Evolutionary conservation across 805 yeast genomes (phyloP), one percentile per base, ranked within the genome.

Genomic region (Myxozyma vanderwaltii): DNA sequence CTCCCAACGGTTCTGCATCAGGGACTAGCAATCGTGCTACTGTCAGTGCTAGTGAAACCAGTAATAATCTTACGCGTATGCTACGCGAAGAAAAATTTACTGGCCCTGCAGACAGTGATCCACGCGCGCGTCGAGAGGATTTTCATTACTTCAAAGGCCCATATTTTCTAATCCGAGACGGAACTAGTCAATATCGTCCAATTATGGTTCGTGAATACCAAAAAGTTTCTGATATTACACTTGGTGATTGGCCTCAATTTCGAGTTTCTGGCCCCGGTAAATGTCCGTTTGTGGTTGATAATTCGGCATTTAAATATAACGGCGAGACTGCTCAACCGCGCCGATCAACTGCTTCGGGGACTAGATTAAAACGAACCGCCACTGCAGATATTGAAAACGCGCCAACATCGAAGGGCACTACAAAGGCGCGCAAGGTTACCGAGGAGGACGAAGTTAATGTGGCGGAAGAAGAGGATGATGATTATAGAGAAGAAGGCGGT

Each of bases 81-180:
- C 79, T 92, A 67, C 84, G 85, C 63, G 91, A 89, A 69, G 99
- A 94, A 70, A 89, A 89, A 68, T 74, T 89, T 13, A 85, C 83
- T 71, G 97, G 97, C 12, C 88, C 96, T 0, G 81, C 86, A 38
- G 97, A 91, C 72, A 82, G 96, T 65, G 97, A 91, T 71, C 94
- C 95, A 12, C 81, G 79, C 63, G 94, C 95, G 1, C 84, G 81
- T 65, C 78, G 96, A 57, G 96, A 89, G 67, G 97, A 92, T 70
- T 82, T 87, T 68, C 85, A 86, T 69, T 88, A 88, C 71, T 89
- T 94, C 72, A 85, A 84, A 51, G 84, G 86, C 39, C 83, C 86
- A 5, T 90, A 85, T 72, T 76, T 90, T 27, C 85, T 86, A 64
- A 86, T 90, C 39, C 92, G 86, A 74, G 99, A 94, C 69, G 77